Evolutionary conservation across 345 rosid species (phyloP).

Genomic region (Syzygium oleosum): DNA sequence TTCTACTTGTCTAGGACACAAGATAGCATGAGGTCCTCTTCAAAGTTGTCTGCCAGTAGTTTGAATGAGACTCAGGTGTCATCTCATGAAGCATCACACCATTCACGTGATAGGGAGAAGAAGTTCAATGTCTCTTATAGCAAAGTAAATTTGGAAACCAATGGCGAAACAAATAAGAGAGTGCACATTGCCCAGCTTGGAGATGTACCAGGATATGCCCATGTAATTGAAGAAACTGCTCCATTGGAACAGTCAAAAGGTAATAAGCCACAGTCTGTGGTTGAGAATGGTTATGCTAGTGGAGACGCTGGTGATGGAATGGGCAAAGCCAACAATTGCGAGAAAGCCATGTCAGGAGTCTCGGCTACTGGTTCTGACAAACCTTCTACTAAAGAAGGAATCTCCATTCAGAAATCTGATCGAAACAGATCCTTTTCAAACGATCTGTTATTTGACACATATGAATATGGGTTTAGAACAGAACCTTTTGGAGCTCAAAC

Average conservation of each 20-base stretch:
- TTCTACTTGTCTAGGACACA: conserved; percentile 28
- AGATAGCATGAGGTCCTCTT: conserved; percentile 14
- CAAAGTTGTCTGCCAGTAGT: conserved; percentile 11
- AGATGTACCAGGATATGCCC: conserved; percentile 37
- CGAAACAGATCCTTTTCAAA: conserved; percentile 22
- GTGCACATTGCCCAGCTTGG: conserved; percentile 36
- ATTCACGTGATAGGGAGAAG: conserved; percentile 36
- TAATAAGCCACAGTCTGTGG: conserved; percentile 11
- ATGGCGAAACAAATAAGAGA: conserved; percentile 32
- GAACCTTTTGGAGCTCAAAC: conserved; percentile 19
- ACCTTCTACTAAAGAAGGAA: conserved; percentile 6
- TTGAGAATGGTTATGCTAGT: conserved; percentile 10
- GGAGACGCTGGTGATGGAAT: conserved; percentile 8
- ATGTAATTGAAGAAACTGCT: conserved; percentile 31
- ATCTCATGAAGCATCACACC: conserved; percentile 21
- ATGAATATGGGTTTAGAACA: conserved; percentile 21
- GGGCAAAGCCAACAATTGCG: conserved; percentile 13
- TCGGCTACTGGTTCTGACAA: conserved; percentile 10
- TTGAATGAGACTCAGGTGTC: conserved; percentile 16
- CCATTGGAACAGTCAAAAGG: conserved; percentile 12
- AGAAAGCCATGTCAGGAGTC: conserved; percentile 18
- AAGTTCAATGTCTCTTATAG: conserved; percentile 39
- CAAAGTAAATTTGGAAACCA: conserved; percentile 24
- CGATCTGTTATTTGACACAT: conserved; percentile 25
- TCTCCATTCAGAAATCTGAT: conserved; percentile 14